A percentile compares a stretch with the other conserved stretches of the same genome.
phyloP scores from a whole-genome alignment of 306 rosid genomes.

The Crataegus laevigata region DNA sequence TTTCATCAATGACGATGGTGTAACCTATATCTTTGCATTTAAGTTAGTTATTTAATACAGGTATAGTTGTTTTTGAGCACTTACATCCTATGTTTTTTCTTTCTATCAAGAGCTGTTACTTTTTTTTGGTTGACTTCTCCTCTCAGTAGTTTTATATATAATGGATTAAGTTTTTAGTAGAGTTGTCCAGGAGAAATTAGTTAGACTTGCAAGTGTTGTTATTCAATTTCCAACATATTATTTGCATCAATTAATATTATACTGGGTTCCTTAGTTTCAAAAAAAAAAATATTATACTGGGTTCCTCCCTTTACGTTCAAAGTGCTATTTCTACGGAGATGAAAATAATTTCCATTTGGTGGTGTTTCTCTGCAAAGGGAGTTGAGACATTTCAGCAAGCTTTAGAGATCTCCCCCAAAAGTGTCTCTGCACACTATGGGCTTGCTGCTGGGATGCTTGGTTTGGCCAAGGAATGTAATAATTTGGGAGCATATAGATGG shows the following conservation, averaged over 20 bases:
- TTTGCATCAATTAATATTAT: background rate
- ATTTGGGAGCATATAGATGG: constrained; percentile 77
- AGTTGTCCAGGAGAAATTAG: background rate
- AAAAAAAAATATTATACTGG: background rate
- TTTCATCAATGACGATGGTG: background rate
- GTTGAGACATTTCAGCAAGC: constrained; percentile 79
- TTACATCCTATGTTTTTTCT: background rate
- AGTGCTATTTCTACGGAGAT: background rate
- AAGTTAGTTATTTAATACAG: background rate
- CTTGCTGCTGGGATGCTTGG: constrained; percentile 82
- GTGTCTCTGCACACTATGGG: constrained; percentile 74
- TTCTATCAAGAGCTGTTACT: background rate
- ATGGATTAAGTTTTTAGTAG: background rate
- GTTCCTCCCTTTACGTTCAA: background rate
- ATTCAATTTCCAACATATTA: background rate
- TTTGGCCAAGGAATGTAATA: constrained; percentile 65
- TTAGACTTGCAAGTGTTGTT: background rate
- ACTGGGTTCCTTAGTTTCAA: background rate
- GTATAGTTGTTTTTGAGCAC: background rate
- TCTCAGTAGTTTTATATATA: background rate
- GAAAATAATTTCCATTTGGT: background rate
- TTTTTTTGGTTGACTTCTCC: background rate
- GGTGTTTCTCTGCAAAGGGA: constrained; percentile 55
- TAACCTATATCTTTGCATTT: background rate
- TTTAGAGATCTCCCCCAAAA: constrained; percentile 53